A percentile compares a stretch with the other conserved stretches of the same genome.
Conservation (phyloP, 164 flowering plant genomes). For the Buxus sempervirens region DNA sequence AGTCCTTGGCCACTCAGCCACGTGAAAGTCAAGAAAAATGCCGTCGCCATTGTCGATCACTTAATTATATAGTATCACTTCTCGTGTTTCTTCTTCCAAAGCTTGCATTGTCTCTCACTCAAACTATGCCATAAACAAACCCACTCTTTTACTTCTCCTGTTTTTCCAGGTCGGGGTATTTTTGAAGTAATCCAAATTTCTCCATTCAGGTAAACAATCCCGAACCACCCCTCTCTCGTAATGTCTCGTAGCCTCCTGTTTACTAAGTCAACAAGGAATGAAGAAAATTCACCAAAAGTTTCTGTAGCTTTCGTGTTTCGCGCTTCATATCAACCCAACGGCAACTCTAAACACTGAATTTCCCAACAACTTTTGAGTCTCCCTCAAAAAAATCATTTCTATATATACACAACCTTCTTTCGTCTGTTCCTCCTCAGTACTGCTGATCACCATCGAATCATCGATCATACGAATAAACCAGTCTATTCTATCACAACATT, state of each 20-base stretch:
- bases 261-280: background rate
- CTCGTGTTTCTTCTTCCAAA: no score
- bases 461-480: no score
- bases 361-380: conserved; percentile 17
- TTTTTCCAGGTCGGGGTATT: no score
- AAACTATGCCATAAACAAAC: no score
- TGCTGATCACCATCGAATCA: no score
- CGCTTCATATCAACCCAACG: conserved; percentile 11
- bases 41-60: no score
- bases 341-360: background rate
- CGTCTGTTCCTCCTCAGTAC: background rate
- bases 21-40: no score
- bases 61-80: no score
- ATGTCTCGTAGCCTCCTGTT: background rate
- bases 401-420: background rate
- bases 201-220: background rate
- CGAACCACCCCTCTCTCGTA: background rate
- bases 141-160: no score
- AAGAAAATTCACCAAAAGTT: background rate
- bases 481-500: background rate
- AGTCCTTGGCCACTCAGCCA: no score
- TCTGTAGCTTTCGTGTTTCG: conserved; percentile 1
- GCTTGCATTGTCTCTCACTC: no score
- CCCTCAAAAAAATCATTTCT: background rate
- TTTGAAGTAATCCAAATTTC: no score